These are phyloP conservation scores for Scutellaria barbata DNA, from an alignment of 257 asterid species.

Conservation along the genomic window DNA sequence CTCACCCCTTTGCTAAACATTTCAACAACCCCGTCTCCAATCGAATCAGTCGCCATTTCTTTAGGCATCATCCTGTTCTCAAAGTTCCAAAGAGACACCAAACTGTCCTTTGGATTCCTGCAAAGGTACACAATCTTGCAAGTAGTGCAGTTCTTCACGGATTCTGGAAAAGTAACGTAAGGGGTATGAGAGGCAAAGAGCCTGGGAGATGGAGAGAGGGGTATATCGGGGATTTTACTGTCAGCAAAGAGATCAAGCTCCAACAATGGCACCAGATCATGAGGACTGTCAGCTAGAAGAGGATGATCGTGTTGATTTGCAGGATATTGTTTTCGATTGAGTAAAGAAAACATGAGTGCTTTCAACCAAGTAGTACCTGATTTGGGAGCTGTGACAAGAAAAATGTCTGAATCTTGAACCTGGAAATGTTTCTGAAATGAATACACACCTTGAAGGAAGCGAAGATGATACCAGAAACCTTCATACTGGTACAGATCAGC, in stretches of 20 bases:
- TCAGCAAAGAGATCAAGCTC: not conserved
- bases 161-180: slow-evolving; percentile 27
- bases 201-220: slow-evolving; percentile 19
- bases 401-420: not conserved
- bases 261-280: not conserved
- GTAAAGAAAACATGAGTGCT: not conserved
- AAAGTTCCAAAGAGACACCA: slow-evolving; percentile 49
- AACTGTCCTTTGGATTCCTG: slow-evolving; percentile 41
- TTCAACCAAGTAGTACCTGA: slow-evolving; percentile 21
- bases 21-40: slow-evolving; percentile 20
- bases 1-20: slow-evolving; percentile 34
- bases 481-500: slow-evolving; percentile 19
- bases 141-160: not conserved
- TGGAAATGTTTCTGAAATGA: not conserved
- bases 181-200: slow-evolving; percentile 39
- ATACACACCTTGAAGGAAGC: not conserved
- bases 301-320: not conserved
- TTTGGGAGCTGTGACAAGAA: not conserved
- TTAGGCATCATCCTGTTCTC: slow-evolving; percentile 29
- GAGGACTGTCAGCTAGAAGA: not conserved
- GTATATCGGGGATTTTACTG: slow-evolving; percentile 28
- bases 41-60: slow-evolving; percentile 21
- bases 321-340: not conserved
- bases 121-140: slow-evolving; percentile 44
- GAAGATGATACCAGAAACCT: not conserved